Evolutionary conservation across 352 stramenopile genomes (phyloP).

Genomic region (Pythium myriotylum): DNA sequence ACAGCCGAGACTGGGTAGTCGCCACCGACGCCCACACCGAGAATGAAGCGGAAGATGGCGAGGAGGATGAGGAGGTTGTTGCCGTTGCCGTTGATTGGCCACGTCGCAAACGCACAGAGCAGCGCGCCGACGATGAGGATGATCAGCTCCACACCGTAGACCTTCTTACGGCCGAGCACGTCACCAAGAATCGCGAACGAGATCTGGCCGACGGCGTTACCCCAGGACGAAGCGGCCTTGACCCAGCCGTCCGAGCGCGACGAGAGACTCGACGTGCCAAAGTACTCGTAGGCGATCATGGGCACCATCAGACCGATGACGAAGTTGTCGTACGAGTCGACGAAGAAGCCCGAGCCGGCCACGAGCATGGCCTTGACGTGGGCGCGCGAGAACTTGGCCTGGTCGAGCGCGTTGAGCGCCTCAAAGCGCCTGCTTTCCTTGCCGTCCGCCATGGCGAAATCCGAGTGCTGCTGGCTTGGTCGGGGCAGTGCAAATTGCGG

Average conservation of each 20-base stretch:
- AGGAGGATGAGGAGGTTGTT: slow-evolving; percentile 54
- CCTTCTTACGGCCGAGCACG: slow-evolving; percentile 50
- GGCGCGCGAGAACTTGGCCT: slow-evolving; percentile 51
- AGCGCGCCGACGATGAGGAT: slow-evolving; percentile 40
- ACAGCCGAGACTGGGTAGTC: slow-evolving; percentile 47
- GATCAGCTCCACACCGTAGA: slow-evolving; percentile 53
- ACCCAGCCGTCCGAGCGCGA: slow-evolving; percentile 44
- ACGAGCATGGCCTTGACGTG: slow-evolving; percentile 44
- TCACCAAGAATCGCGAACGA: slow-evolving; percentile 53
- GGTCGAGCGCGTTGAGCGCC: slow-evolving; percentile 38
- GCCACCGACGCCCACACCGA: slow-evolving; percentile 47
- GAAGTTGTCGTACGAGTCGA: slow-evolving; percentile 66
- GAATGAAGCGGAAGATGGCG: slow-evolving; percentile 54
- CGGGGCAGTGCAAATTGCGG: not conserved
- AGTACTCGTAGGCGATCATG: slow-evolving; percentile 57
- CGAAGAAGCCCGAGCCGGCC: slow-evolving; percentile 52
- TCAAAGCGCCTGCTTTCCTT: slow-evolving; percentile 14
- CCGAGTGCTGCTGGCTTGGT: not conserved
- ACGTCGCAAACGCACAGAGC: slow-evolving; percentile 27
- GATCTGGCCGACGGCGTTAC: slow-evolving; percentile 44
- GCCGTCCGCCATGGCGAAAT: slow-evolving; percentile 7
- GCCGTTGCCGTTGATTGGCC: slow-evolving; percentile 42
- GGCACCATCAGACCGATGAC: slow-evolving; percentile 36
- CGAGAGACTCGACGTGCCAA: slow-evolving; percentile 36
- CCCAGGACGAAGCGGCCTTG: slow-evolving; percentile 32